phyloP scores from a whole-genome alignment of 345 rosid species.

The Populus davidiana region DNA sequence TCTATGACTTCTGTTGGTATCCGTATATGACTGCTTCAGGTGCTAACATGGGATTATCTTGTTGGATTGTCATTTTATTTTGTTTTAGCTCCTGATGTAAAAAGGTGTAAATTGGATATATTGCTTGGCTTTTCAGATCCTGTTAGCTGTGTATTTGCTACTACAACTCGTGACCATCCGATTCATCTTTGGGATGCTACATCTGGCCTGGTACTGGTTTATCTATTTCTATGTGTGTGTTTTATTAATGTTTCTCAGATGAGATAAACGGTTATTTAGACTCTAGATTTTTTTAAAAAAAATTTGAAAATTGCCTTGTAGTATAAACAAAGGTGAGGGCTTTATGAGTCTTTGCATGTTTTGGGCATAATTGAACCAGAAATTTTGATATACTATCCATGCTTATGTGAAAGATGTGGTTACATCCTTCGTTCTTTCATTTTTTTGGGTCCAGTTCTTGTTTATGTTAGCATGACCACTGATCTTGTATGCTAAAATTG shows the following conservation, averaged over 20 bases:
- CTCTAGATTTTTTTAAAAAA: not conserved
- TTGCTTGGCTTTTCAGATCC: constrained; percentile 55
- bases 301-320: constrained; percentile 2
- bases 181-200: constrained; percentile 97
- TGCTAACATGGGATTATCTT: constrained; percentile 11
- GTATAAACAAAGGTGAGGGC: not conserved
- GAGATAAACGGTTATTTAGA: constrained; percentile 2
- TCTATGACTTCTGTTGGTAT: constrained; percentile 94
- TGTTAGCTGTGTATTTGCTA: constrained; percentile 81
- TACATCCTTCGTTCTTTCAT: not conserved
- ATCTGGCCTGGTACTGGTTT: constrained; percentile 72
- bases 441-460: constrained; percentile 1
- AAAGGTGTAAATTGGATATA: not conserved
- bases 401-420: not conserved
- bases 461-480: constrained; percentile 14
- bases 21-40: constrained; percentile 92
- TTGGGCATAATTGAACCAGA: not conserved
- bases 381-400: not conserved
- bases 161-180: constrained; percentile 87
- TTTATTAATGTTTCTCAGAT: not conserved
- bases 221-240: not conserved
- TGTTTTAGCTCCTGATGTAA: constrained; percentile 3
- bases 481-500: constrained; percentile 18
- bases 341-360: not conserved
- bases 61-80: not conserved